A percentile compares a stretch with the other conserved stretches of the same genome.
Conservation (phyloP, 371 early-diverging fungal genomes). For the Mortierella sp. region DNA sequence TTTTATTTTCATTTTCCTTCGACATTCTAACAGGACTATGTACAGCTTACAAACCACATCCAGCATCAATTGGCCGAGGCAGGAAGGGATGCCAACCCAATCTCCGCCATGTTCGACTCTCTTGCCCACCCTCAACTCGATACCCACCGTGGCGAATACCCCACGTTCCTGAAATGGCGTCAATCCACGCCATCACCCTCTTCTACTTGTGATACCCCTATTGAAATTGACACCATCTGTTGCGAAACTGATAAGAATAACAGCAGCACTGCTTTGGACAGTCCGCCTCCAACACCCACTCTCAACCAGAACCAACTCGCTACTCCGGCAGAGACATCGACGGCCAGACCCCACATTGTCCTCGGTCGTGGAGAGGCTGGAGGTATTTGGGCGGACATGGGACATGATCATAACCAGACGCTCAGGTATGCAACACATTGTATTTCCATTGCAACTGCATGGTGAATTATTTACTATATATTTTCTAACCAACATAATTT, state of each 20-base stretch:
- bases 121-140: constrained; percentile 53
- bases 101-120: constrained; percentile 55
- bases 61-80: constrained; percentile 56
- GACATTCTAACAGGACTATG: constrained; percentile 35
- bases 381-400: constrained; percentile 58
- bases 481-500: not conserved
- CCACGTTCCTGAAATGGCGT: constrained; percentile 47
- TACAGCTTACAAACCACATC: constrained; percentile 50
- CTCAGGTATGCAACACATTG: constrained; percentile 37
- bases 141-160: constrained; percentile 56
- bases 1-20: not conserved
- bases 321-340: constrained; percentile 12
- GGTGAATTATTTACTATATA: too few species aligned
- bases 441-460: not conserved
- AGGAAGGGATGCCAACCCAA: constrained; percentile 54
- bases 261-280: not conserved
- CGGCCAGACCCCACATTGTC: constrained; percentile 43
- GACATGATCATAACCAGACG: constrained; percentile 46
- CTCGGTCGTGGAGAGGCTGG: constrained; percentile 55
- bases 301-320: not conserved
- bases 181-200: constrained; percentile 6
- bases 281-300: constrained; percentile 22
- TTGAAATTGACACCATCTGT: too few species aligned
- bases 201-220: not conserved
- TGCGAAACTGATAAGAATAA: not conserved